A percentile compares a stretch with the other conserved stretches of the same genome.
Evolutionary conservation across 306 rosid species (phyloP).

Genomic region (Cyamopsis tetragonoloba): DNA sequence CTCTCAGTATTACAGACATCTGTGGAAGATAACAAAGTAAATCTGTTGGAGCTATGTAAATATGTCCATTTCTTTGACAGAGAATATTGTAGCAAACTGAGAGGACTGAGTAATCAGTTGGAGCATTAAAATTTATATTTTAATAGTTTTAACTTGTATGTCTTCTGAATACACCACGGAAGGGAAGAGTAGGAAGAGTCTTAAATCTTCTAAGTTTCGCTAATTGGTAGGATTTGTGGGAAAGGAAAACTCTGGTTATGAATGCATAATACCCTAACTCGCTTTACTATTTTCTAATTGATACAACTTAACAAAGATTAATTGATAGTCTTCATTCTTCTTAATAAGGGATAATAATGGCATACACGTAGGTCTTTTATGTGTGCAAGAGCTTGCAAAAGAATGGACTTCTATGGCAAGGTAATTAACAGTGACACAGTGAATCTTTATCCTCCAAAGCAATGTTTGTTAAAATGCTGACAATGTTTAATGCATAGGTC

Average conservation of each 20-base stretch:
- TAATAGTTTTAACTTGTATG: background rate
- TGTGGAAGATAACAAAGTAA: slow-evolving; percentile 5
- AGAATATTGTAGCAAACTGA: background rate
- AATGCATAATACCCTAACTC: background rate
- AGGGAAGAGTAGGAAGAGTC: background rate
- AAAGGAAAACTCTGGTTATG: background rate
- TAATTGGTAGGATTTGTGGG: background rate
- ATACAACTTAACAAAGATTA: background rate
- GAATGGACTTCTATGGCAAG: background rate
- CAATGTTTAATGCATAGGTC: too few relatives aligned
- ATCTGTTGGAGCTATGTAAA: background rate
- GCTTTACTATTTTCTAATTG: background rate
- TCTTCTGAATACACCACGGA: background rate
- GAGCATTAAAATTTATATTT: background rate
- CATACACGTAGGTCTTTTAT: background rate
- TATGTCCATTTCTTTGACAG: background rate
- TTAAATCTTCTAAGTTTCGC: background rate
- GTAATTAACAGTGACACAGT: too few relatives aligned
- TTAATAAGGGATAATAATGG: too few relatives aligned
- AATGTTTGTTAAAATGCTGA: too few relatives aligned
- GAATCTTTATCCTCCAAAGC: too few relatives aligned
- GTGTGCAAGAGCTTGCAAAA: background rate
- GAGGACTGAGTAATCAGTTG: background rate
- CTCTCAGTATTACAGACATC: background rate
- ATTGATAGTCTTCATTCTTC: too few relatives aligned